Conservation (phyloP, 2,329 filamentous ascomycete genomes). For the Tetracladium maxilliforme region DNA sequence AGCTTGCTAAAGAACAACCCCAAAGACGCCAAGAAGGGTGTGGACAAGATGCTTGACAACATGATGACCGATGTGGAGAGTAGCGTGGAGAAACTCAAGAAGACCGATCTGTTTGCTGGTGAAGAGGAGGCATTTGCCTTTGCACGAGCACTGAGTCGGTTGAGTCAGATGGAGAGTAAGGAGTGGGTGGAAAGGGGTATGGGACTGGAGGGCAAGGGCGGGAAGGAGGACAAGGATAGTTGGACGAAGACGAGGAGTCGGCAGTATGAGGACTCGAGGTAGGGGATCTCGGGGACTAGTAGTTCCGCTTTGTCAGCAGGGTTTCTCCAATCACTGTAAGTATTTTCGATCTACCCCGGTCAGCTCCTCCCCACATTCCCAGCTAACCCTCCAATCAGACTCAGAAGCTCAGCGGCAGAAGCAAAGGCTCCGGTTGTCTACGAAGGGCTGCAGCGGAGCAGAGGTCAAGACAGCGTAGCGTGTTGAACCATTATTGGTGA, state of each 20-base stretch:
- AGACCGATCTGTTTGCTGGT: conserved; percentile 75
- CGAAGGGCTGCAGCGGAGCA: no score
- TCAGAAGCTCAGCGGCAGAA: no score
- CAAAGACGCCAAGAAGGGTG: conserved; percentile 17
- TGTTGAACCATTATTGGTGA: no score
- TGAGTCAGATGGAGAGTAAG: conserved; percentile 85
- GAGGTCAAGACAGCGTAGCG: no score
- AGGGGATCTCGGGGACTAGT: no score
- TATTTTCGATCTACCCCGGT: no score
- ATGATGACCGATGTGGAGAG: conserved; percentile 81
- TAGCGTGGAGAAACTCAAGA: conserved; percentile 74
- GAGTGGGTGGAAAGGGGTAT: conserved; percentile 81
- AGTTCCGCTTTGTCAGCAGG: no score
- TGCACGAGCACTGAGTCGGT: conserved; percentile 67
- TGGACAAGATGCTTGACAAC: conserved; percentile 59
- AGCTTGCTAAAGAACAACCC: conserved; percentile 31
- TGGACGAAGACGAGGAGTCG: conserved; percentile 30
- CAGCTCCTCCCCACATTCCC: no score
- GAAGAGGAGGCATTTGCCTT: conserved; percentile 97
- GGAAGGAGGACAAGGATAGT: conserved; percentile 26
- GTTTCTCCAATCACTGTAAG: no score
- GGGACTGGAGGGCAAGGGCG: conserved; percentile 25
- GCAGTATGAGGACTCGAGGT: conserved; percentile 35
- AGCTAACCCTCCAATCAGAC: no score
- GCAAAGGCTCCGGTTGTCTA: no score